A percentile compares a stretch with the other conserved stretches of the same genome.
Conservation (phyloP, 768 basidiomycete genomes). For the Paxillus involutus region DNA sequence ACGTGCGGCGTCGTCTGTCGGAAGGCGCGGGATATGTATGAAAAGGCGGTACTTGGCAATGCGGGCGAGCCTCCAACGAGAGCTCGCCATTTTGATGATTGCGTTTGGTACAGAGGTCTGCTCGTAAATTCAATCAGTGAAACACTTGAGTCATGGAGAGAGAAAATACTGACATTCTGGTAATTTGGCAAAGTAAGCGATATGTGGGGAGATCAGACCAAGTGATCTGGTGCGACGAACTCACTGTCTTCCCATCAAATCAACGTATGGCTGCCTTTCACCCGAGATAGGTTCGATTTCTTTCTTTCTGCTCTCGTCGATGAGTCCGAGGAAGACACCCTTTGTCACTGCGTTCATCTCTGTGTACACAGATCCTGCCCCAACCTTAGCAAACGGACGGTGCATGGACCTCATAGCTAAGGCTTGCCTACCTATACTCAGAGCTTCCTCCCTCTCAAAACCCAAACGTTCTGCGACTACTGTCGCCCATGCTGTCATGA, state of each 20-base stretch:
- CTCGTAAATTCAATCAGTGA: slow-evolving; percentile 5
- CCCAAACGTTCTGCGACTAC: slow-evolving; percentile 84
- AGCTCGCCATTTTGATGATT: slow-evolving; percentile 76
- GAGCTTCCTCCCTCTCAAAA: slow-evolving; percentile 84
- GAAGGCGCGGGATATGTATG: slow-evolving; percentile 80
- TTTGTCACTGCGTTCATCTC: slow-evolving; percentile 89
- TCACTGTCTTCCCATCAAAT: slow-evolving; percentile 78
- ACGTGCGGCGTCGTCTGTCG: slow-evolving; percentile 77
- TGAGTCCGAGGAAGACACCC: slow-evolving; percentile 81
- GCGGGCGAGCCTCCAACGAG: slow-evolving; percentile 70
- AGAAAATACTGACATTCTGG: slow-evolving; percentile 39
- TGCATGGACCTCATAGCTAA: not conserved
- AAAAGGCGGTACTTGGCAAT: slow-evolving; percentile 72
- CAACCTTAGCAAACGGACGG: not conserved
- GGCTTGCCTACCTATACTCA: slow-evolving; percentile 75
- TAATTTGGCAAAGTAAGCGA: not conserved
- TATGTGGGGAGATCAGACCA: not conserved
- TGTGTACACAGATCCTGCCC: slow-evolving; percentile 84
- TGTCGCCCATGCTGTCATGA: slow-evolving; percentile 93
- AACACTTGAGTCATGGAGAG: not conserved
- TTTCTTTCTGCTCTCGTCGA: slow-evolving; percentile 52
- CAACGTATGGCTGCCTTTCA: slow-evolving; percentile 80
- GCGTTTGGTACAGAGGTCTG: slow-evolving; percentile 80
- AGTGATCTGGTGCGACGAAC: slow-evolving; percentile 6
- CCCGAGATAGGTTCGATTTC: slow-evolving; percentile 53